These are phyloP conservation scores for Monilinia fructicola DNA, from an alignment of 2,329 filamentous ascomycete species.

Conservation along the genomic window DNA sequence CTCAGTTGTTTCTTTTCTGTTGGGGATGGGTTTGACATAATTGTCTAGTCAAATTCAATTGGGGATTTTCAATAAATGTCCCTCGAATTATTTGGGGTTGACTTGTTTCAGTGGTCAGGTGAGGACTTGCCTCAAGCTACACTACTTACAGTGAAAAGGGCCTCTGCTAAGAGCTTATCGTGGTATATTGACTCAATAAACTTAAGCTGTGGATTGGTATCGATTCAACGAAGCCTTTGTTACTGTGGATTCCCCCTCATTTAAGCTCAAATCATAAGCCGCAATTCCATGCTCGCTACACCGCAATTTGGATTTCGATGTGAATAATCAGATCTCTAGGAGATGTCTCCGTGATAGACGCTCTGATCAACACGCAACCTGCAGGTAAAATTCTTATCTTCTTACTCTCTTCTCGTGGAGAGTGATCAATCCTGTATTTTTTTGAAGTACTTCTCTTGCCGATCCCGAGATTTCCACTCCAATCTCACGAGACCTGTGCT, in stretches of 20 bases:
- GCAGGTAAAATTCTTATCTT: neutral
- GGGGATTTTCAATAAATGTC: neutral
- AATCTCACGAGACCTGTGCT: neutral
- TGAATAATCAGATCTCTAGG: neutral
- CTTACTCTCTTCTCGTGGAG: neutral
- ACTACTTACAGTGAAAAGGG: neutral
- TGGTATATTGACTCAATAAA: neutral
- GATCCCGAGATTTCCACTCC: conserved; percentile 1
- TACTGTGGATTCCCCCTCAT: neutral
- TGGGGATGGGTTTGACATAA: neutral
- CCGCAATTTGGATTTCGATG: neutral
- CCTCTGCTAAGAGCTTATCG: neutral
- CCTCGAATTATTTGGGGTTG: neutral
- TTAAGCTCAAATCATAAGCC: neutral
- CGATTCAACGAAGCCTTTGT: neutral
- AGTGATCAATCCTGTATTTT: neutral
- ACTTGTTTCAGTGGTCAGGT: neutral
- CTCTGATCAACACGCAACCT: neutral
- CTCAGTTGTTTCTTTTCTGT: neutral
- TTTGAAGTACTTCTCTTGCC: neutral
- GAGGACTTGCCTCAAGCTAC: neutral
- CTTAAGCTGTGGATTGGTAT: neutral
- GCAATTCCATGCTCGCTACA: neutral
- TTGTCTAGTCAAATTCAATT: neutral
- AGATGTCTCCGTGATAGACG: neutral